Percentiles rank a stretch among this genome's conserved stretches.
phyloP scores from a whole-genome alignment of 306 rosid species.

The Rosa persica region DNA sequence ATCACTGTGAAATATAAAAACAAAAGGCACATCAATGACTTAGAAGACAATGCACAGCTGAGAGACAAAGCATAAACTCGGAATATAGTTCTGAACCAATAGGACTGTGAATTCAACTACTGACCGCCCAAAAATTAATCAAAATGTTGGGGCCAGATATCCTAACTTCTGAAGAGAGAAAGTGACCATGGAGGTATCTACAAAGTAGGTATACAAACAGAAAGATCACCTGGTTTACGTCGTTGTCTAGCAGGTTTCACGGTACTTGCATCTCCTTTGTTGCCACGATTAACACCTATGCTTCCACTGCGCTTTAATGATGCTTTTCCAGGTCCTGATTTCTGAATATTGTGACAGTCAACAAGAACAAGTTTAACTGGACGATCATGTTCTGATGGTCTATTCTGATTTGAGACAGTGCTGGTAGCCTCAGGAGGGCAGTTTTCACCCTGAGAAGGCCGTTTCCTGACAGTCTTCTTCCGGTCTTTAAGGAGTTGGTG shows the following conservation, averaged over 20 bases:
- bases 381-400: slow-evolving; percentile 64
- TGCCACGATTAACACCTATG: slow-evolving; percentile 67
- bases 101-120: slow-evolving; percentile 3
- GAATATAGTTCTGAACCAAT: background rate
- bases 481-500: slow-evolving; percentile 96
- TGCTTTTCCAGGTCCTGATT: slow-evolving; percentile 77
- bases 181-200: background rate
- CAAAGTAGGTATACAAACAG: background rate
- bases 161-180: background rate
- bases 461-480: slow-evolving; percentile 78
- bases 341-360: slow-evolving; percentile 85
- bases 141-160: background rate
- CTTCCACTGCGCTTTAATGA: slow-evolving; percentile 65
- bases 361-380: slow-evolving; percentile 77
- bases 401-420: slow-evolving; percentile 59
- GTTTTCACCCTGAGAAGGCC: slow-evolving; percentile 66
- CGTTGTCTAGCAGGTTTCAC: slow-evolving; percentile 82
- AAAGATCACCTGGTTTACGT: slow-evolving; percentile 75
- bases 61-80: background rate
- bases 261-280: slow-evolving; percentile 67
- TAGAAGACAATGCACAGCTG: background rate
- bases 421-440: slow-evolving; percentile 49
- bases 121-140: background rate
- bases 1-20: background rate
- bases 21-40: background rate